These are phyloP conservation scores for Turritis glabra DNA, from an alignment of 345 rosid species.

Conservation along the genomic window DNA sequence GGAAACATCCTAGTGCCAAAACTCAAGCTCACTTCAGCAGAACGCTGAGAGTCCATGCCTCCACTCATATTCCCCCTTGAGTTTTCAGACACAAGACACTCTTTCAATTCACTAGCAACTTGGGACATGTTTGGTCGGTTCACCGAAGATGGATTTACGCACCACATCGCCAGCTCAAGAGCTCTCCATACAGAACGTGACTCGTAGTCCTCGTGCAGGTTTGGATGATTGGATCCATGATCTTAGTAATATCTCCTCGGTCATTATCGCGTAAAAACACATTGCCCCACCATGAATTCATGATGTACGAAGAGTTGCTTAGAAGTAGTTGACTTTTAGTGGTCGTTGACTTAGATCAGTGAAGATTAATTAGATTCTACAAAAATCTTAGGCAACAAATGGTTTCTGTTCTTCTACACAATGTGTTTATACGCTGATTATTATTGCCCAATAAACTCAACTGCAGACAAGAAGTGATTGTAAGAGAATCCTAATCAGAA, in stretches of 20 bases:
- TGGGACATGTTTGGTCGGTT: slow-evolving; percentile 20
- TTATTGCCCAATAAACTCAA: no score
- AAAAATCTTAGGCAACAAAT: no score
- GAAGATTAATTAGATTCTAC: no score
- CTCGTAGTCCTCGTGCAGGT: neutral
- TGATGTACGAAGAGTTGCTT: no score
- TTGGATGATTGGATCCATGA: slow-evolving; percentile 26
- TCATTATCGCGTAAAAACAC: no score
- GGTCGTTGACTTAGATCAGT: no score
- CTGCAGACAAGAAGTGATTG: no score
- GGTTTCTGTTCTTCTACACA: no score
- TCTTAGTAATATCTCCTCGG: slow-evolving; percentile 5
- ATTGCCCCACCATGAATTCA: no score
- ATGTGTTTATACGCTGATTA: no score
- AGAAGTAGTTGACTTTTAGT: no score
- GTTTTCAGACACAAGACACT: slow-evolving; percentile 14
- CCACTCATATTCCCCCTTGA: neutral
- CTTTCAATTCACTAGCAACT: neutral
- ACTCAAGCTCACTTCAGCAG: neutral
- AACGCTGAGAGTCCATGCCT: neutral
- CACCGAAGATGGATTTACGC: neutral
- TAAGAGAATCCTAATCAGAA: no score
- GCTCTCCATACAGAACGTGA: slow-evolving; percentile 22
- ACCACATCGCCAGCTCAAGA: slow-evolving; percentile 25
- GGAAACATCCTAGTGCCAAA: neutral